A percentile compares a stretch with the other conserved stretches of the same genome.
Conservation (phyloP, 2,329 filamentous ascomycete species). For the Beauveria varroae region DNA sequence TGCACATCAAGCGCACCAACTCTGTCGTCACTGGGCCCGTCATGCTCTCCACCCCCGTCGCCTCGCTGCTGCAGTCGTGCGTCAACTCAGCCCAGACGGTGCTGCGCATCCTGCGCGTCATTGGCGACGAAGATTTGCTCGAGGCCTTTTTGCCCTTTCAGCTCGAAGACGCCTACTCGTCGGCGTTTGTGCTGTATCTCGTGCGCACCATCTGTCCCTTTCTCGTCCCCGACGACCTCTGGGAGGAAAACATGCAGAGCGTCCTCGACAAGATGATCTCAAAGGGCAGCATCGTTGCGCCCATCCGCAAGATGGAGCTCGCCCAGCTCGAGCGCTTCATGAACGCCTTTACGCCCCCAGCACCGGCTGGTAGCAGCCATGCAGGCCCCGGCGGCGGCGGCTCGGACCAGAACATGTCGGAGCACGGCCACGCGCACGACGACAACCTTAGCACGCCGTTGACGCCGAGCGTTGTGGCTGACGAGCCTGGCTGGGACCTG, state of each 20-base stretch:
- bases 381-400: not conserved
- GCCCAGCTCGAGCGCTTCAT: constrained; percentile 30
- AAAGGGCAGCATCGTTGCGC: constrained; percentile 30
- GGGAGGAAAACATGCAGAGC: constrained; percentile 28
- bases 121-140: constrained; percentile 24
- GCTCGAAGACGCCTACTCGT: constrained; percentile 34
- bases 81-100: constrained; percentile 23
- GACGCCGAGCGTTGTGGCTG: constrained; percentile 10
- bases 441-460: constrained; percentile 8
- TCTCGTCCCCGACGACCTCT: constrained; percentile 26
- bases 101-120: constrained; percentile 18
- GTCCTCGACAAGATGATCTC: constrained; percentile 30
- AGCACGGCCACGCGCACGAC: constrained; percentile 6
- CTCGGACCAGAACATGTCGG: constrained; percentile 13
- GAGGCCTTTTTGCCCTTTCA: constrained; percentile 33
- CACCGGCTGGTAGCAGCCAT: constrained; percentile 7
- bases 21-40: constrained; percentile 11
- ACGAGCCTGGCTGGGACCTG: constrained; percentile 21
- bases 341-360: constrained; percentile 19
- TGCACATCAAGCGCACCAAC: constrained; percentile 22
- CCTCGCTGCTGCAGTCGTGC: constrained; percentile 22
- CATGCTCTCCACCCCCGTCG: constrained; percentile 19
- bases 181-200: constrained; percentile 31
- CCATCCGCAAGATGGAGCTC: constrained; percentile 28
- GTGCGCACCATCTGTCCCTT: constrained; percentile 26